Evolutionary conservation across 306 rosid species (phyloP).

Genomic region (Myrica gale): DNA sequence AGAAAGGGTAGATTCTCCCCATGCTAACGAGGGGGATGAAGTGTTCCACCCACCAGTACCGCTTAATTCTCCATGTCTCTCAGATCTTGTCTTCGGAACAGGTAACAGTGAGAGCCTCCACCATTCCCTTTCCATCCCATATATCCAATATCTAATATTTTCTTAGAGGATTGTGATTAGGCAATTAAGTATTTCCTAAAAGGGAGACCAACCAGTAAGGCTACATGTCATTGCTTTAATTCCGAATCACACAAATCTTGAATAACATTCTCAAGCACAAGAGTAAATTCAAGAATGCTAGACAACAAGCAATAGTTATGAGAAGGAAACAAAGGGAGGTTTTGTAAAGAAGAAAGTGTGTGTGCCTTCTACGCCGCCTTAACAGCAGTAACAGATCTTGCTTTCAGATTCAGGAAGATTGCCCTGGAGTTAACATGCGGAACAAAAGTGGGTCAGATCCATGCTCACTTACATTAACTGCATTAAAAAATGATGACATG

Average conservation of each 20-base stretch:
- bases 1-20: no score
- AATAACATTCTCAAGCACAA: not conserved
- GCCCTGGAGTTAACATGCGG: constrained; percentile 57
- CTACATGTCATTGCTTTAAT: not conserved
- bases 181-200: no score
- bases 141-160: no score
- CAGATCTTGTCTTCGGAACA: no score
- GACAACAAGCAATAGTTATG: not conserved
- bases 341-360: not conserved
- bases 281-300: not conserved
- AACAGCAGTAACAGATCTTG: constrained; percentile 55
- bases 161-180: no score
- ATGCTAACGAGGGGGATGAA: no score
- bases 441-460: constrained; percentile 18
- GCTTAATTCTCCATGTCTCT: no score
- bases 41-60: no score
- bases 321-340: not conserved
- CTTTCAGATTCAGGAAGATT: constrained; percentile 83
- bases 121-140: no score
- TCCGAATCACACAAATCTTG: not conserved
- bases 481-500: not conserved
- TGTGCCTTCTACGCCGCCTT: constrained; percentile 50
- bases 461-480: not conserved
- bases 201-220: no score
- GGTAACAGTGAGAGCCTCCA: no score